These are phyloP conservation scores for Pichia eremophila DNA, from an alignment of 805 yeast genomes.

Conservation along the genomic window DNA sequence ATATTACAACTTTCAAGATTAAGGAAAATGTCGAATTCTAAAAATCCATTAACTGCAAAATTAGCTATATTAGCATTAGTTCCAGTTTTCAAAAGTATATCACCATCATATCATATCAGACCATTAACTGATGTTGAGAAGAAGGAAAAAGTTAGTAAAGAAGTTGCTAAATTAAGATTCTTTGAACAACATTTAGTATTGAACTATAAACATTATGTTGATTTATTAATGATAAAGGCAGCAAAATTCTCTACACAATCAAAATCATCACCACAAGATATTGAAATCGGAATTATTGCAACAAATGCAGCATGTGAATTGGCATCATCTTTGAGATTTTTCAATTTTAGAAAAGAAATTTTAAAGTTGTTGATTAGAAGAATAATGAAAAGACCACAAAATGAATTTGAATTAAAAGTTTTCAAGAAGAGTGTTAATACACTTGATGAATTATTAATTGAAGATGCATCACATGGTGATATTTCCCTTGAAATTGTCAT, in stretches of 20 bases:
- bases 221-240: slow-evolving; percentile 33
- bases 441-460: slow-evolving; percentile 59
- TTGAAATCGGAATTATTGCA: slow-evolving; percentile 47
- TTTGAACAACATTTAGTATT: slow-evolving; percentile 73
- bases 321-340: slow-evolving; percentile 56
- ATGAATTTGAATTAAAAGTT: slow-evolving; percentile 36
- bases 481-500: slow-evolving; percentile 67
- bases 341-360: slow-evolving; percentile 75
- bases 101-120: slow-evolving; percentile 83
- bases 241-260: slow-evolving; percentile 25
- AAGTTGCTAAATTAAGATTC: slow-evolving; percentile 64
- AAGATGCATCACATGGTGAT: slow-evolving; percentile 73
- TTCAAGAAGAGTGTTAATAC: slow-evolving; percentile 55
- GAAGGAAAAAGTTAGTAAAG: slow-evolving; percentile 74
- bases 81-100: slow-evolving; percentile 73
- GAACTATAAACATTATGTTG: slow-evolving; percentile 61
- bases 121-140: slow-evolving; percentile 74
- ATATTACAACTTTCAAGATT: slow-evolving; percentile 54
- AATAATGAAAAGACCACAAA: slow-evolving; percentile 48
- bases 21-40: slow-evolving; percentile 60
- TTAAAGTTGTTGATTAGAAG: slow-evolving; percentile 59
- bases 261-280: slow-evolving; percentile 26
- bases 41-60: slow-evolving; percentile 56
- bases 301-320: slow-evolving; percentile 75
- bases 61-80: slow-evolving; percentile 71